phyloP scores from a whole-genome alignment of 345 rosid genomes.

The Lepidium didymum region DNA sequence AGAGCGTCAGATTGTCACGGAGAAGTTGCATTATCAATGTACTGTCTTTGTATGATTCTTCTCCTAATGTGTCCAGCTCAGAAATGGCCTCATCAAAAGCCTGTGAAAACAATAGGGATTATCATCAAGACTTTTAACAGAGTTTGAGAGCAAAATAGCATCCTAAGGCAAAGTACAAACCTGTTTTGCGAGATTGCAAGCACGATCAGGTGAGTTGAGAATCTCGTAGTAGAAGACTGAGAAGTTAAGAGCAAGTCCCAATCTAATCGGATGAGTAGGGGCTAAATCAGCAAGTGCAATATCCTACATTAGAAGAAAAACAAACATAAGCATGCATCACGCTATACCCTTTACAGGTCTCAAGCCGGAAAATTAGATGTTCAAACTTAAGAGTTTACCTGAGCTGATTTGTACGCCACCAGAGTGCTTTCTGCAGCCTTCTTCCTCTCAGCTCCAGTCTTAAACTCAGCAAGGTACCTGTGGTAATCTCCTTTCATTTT shows the following conservation, averaged over 20 bases:
- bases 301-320: conserved; percentile 42
- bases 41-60: conserved; percentile 98
- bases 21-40: conserved; percentile 98
- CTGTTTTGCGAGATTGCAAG: conserved; percentile 96
- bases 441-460: conserved; percentile 91
- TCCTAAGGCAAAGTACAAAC: conserved; percentile 26
- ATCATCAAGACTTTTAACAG: not conserved
- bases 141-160: not conserved
- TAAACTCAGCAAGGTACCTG: conserved; percentile 98
- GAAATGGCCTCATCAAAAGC: conserved; percentile 98
- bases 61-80: conserved; percentile 92
- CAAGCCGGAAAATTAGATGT: not conserved
- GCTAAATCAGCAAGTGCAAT: conserved; percentile 88
- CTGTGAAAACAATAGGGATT: conserved; percentile 29
- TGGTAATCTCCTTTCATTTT: conserved; percentile 99
- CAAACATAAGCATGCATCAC: not conserved
- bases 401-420: conserved; percentile 95
- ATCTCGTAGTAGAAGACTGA: conserved; percentile 98
- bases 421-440: conserved; percentile 98
- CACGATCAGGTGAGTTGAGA: conserved; percentile 97
- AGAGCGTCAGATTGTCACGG: conserved; percentile 90
- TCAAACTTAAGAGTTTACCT: conserved; percentile 38
- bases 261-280: conserved; percentile 96
- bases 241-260: conserved; percentile 98
- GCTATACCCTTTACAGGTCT: not conserved